Evolutionary conservation across 139 green algal genomes (phyloP).

Genomic region (Spirogloea muscicola): DNA sequence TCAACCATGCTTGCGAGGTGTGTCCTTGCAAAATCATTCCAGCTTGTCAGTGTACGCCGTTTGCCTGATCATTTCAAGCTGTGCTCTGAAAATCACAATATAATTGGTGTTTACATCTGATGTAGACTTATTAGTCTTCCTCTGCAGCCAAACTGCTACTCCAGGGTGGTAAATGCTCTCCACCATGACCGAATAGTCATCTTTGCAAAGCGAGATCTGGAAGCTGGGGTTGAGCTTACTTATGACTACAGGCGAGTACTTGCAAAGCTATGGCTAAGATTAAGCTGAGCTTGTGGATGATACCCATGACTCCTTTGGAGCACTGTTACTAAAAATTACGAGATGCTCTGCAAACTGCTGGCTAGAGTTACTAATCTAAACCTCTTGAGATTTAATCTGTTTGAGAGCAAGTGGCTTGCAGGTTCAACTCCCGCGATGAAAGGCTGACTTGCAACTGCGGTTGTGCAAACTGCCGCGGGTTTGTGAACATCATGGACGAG

Average conservation of each 20-base stretch:
- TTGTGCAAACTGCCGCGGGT: constrained; percentile 21
- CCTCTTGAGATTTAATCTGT: no score
- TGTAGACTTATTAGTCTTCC: no score
- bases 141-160: constrained; percentile 55
- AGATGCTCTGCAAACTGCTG: background rate
- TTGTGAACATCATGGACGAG: constrained; percentile 40
- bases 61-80: background rate
- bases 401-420: no score
- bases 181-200: constrained; percentile 48
- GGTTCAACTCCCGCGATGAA: constrained; percentile 48
- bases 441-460: constrained; percentile 47
- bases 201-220: constrained; percentile 45
- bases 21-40: background rate
- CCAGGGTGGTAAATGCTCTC: constrained; percentile 23
- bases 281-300: background rate
- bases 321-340: background rate
- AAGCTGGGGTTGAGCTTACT: constrained; percentile 52
- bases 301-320: background rate
- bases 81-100: background rate
- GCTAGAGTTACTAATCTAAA: background rate
- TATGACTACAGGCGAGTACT: constrained; percentile 51
- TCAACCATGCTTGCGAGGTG: constrained; percentile 85
- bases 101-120: background rate
- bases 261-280: background rate
- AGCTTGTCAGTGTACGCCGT: background rate